Evolutionary conservation across 2,329 filamentous ascomycete species (phyloP), one percentile per base, ranked within the genome.

Genomic region (Lasiodiplodia citricola): DNA sequence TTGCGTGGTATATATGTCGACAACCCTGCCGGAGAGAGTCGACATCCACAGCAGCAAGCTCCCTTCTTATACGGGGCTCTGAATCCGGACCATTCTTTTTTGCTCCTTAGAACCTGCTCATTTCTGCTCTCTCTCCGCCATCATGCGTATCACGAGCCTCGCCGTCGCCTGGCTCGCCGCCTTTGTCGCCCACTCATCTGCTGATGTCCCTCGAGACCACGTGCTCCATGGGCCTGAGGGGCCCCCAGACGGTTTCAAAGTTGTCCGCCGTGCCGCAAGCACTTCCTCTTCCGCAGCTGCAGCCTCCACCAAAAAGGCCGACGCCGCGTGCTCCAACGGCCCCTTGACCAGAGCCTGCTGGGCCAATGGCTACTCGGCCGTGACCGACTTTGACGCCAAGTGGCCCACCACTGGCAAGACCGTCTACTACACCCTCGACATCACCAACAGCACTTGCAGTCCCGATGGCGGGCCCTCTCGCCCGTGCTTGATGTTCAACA

Each of bases 341-440:
- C 77, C 80, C 4, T 23, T 50, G 21, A 58, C 80, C 8, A 75
- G 82, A 70, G 73, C 72, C 16, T 84, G 82, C 71, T 84, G 82
- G 82, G 76, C 74, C 38, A 74, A 73, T 67, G 82, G 82, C 55
- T 83, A 77, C 75, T 81, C 78, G 68, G 80, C 83, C 50, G 75
- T 79, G 38, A 84, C 82, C 11, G 82, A 83, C 68, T 83, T 83
- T 68, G 82, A 84, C 69, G 74, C 73, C 25, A 83, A 83, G 70
- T 74, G 76, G 18, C 82, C 82, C 5, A 76, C 73, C 5, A 80
- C 79, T 18, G 66, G 66, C 14, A 44, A 31, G 3, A 68, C 66
- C 37, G 57, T 63, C 47, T 51, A 21, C 76, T 82, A 83, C 72
- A 73, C 79, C 51, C 71, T 83, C 4, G 76, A 79, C 38, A 78